phyloP scores from a whole-genome alignment of 768 basidiomycete genomes.

The Naganishia vaughanmartiniae region DNA sequence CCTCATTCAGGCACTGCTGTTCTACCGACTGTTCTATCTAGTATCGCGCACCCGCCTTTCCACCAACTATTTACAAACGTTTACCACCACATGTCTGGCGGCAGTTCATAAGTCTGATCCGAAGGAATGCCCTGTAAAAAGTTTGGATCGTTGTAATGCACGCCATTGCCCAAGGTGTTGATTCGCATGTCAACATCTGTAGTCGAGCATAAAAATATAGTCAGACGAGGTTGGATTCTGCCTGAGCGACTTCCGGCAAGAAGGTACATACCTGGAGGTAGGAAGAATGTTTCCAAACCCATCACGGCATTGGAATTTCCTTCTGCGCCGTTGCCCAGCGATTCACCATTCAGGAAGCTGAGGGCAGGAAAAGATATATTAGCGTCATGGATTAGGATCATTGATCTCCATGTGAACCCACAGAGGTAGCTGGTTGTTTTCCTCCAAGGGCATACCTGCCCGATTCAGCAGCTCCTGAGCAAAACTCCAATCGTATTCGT shows the following conservation, averaged over 20 bases:
- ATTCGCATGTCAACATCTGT: slow-evolving; percentile 32
- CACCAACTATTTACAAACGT: not conserved
- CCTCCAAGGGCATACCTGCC: slow-evolving; percentile 43
- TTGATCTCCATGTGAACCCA: slow-evolving; percentile 32
- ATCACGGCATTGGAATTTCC: slow-evolving; percentile 42
- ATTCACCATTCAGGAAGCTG: slow-evolving; percentile 51
- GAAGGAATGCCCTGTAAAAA: slow-evolving; percentile 9
- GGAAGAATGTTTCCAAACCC: slow-evolving; percentile 50
- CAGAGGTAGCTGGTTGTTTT: slow-evolving; percentile 48
- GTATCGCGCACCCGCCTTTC: not conserved
- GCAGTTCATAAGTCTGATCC: slow-evolving; percentile 24
- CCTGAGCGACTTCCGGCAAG: not conserved
- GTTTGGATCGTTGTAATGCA: slow-evolving; percentile 19
- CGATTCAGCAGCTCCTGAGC: slow-evolving; percentile 46
- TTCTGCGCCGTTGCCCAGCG: slow-evolving; percentile 38
- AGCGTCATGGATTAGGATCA: not conserved
- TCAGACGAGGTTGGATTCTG: not conserved
- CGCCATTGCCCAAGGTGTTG: slow-evolving; percentile 22
- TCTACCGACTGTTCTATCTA: not conserved
- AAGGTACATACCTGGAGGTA: slow-evolving; percentile 39
- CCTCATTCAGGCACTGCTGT: no score
- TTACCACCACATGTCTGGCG: slow-evolving; percentile 32
- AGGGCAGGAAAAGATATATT: not conserved
- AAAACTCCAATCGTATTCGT: slow-evolving; percentile 49
- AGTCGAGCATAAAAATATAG: not conserved